Percentiles rank a stretch among this genome's conserved stretches.
Conservation (phyloP, 495 filamentous ascomycete species). For the Daldinia caldariorum region DNA sequence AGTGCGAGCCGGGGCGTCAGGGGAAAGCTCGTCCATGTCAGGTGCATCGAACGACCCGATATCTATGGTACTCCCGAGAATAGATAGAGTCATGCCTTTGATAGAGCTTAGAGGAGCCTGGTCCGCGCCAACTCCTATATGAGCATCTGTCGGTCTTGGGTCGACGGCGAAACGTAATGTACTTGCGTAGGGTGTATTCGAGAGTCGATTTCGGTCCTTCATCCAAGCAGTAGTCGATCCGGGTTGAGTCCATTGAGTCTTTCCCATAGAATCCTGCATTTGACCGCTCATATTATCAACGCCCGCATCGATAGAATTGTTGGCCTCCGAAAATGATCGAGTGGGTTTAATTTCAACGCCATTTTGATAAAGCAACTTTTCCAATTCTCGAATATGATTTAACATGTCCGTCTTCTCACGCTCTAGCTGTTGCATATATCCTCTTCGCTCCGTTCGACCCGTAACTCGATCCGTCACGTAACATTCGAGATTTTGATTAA, state of each 20-base stretch:
- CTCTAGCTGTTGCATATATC: conserved; percentile 73
- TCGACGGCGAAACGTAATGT: conserved; percentile 39
- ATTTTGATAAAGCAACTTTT: conserved; percentile 56
- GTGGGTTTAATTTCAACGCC: conserved; percentile 54
- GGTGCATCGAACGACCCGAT: conserved; percentile 73
- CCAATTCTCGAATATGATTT: conserved; percentile 59
- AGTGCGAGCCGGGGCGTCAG: conserved; percentile 52
- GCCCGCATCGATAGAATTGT: conserved; percentile 42
- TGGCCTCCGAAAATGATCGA: conserved; percentile 43
- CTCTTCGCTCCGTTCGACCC: conserved; percentile 80
- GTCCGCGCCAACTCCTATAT: conserved; percentile 75
- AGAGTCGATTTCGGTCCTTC: conserved; percentile 47
- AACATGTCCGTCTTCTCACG: conserved; percentile 65
- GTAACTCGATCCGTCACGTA: conserved; percentile 87
- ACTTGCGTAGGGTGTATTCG: conserved; percentile 41
- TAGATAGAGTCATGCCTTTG: conserved; percentile 75
- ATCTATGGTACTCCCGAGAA: conserved; percentile 81
- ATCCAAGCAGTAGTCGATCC: conserved; percentile 60
- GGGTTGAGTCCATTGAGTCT: conserved; percentile 56
- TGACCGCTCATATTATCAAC: conserved; percentile 46
- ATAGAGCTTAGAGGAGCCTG: conserved; percentile 74
- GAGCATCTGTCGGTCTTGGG: conserved; percentile 68
- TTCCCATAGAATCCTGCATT: conserved; percentile 43
- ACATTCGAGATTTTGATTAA: conserved; percentile 75
- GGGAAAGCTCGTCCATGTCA: conserved; percentile 68